Evolutionary conservation across 2,329 filamentous ascomycete species (phyloP).

Genomic region (Lasiodiplodia sp.): DNA sequence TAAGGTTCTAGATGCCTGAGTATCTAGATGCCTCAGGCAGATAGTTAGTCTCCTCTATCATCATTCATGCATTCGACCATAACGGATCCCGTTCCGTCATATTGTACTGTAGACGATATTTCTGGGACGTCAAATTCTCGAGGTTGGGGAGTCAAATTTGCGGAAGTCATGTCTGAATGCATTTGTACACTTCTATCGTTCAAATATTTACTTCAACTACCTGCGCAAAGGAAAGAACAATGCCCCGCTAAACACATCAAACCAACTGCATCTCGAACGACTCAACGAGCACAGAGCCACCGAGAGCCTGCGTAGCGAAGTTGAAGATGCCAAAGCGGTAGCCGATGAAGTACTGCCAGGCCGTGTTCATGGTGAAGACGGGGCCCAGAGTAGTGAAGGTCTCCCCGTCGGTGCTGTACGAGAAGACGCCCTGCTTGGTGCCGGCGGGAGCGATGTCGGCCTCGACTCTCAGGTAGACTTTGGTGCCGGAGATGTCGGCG

Average conservation of each 20-base stretch:
- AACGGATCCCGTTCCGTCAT: too few species aligned
- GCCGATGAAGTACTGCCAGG: conserved; percentile 49
- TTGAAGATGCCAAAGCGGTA: conserved; percentile 51
- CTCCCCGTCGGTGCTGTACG: conserved; percentile 47
- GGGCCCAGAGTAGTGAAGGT: conserved; percentile 42
- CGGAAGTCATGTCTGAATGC: too few species aligned
- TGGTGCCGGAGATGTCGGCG: conserved; percentile 33
- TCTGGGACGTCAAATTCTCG: too few species aligned
- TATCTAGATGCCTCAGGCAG: too few species aligned
- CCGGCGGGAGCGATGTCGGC: conserved; percentile 47
- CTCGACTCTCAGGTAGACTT: conserved; percentile 44
- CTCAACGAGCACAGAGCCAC: conserved; percentile 42
- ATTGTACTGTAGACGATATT: too few species aligned
- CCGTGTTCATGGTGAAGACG: conserved; percentile 44
- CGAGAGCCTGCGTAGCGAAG: conserved; percentile 45
- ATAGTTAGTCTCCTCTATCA: too few species aligned
- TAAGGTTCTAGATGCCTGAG: too few species aligned
- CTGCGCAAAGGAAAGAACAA: too few species aligned
- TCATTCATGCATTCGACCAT: too few species aligned
- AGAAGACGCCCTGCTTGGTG: conserved; percentile 42
- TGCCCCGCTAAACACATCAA: background rate
- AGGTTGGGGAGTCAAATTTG: too few species aligned
- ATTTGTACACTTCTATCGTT: too few species aligned
- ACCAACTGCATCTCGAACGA: conserved; percentile 35
- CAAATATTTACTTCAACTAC: too few species aligned